A percentile compares a stretch with the other conserved stretches of the same genome.
Conservation (phyloP, 1,284 basidiomycete species). For the Moesziomyces sp. region DNA sequence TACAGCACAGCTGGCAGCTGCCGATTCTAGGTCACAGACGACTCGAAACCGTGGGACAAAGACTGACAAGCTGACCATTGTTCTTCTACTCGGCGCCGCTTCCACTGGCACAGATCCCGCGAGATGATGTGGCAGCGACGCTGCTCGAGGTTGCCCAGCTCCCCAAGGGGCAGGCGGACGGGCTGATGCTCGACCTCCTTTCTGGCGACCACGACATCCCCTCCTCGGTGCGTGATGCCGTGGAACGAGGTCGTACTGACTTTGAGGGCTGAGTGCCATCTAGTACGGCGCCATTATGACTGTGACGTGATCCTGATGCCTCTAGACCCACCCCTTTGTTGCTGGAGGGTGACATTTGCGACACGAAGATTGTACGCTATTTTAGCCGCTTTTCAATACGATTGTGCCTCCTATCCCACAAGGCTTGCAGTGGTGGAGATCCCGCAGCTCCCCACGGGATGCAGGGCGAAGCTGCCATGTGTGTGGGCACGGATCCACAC, state of each 20-base stretch:
- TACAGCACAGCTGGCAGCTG: neutral
- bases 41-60: too few species aligned
- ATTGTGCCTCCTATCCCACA: too few species aligned
- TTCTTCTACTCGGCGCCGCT: neutral
- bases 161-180: conserved; percentile 72
- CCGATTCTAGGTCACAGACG: too few species aligned
- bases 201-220: conserved; percentile 73
- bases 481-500: too few species aligned
- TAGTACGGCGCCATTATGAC: too few species aligned
- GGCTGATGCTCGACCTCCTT: conserved; percentile 76
- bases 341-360: too few species aligned
- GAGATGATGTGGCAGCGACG: conserved; percentile 76
- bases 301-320: neutral
- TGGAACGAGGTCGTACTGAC: conserved; percentile 72
- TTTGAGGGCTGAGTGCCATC: conserved; percentile 38
- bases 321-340: too few species aligned
- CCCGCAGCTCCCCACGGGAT: too few species aligned
- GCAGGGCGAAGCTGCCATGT: too few species aligned
- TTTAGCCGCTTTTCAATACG: too few species aligned
- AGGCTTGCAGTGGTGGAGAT: too few species aligned
- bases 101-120: conserved; percentile 32
- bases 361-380: too few species aligned
- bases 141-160: conserved; percentile 73
- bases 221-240: conserved; percentile 71
- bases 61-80: conserved; percentile 41